A percentile compares a stretch with the other conserved stretches of the same genome.
phyloP scores from a whole-genome alignment of 140 eudicot species.

The Flaveria floridana region DNA sequence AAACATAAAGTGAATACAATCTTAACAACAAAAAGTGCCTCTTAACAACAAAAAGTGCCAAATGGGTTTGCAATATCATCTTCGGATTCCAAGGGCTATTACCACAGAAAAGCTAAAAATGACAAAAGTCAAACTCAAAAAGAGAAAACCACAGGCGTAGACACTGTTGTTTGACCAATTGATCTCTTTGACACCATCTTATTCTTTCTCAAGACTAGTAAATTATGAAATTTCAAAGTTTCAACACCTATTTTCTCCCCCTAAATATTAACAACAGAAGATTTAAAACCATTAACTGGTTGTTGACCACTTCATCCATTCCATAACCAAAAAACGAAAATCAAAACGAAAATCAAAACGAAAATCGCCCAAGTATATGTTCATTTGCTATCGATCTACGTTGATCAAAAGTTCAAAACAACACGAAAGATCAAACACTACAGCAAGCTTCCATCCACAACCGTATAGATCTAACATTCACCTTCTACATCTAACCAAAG shows the following conservation, averaged over 20 bases:
- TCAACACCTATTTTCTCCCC: background rate
- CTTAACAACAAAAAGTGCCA: constrained; percentile 7
- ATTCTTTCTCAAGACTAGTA: background rate
- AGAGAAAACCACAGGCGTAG: constrained; percentile 15
- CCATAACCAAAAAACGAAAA: background rate
- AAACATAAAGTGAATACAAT: constrained; percentile 21
- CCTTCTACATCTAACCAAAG: background rate
- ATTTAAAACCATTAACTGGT: background rate
- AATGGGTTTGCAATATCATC: background rate
- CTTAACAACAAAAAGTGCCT: constrained; percentile 3
- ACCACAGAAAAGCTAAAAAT: constrained; percentile 11
- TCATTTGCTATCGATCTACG: constrained; percentile 1
- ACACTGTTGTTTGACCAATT: constrained; percentile 10
- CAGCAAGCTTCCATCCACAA: constrained; percentile 9
- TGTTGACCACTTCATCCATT: constrained; percentile 8
- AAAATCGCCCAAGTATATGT: background rate
- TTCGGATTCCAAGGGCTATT: background rate
- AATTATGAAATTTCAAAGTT: constrained; percentile 10
- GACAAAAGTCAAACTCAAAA: constrained; percentile 5
- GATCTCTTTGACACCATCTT: background rate
- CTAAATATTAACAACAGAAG: background rate
- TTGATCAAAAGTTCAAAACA: background rate
- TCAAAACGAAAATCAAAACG: background rate
- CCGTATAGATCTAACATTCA: constrained; percentile 22
- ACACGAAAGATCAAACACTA: background rate